A percentile compares a stretch with the other conserved stretches of the same genome.
Conservation (phyloP, 257 asterid genomes). For the Forsythia viridissima region DNA sequence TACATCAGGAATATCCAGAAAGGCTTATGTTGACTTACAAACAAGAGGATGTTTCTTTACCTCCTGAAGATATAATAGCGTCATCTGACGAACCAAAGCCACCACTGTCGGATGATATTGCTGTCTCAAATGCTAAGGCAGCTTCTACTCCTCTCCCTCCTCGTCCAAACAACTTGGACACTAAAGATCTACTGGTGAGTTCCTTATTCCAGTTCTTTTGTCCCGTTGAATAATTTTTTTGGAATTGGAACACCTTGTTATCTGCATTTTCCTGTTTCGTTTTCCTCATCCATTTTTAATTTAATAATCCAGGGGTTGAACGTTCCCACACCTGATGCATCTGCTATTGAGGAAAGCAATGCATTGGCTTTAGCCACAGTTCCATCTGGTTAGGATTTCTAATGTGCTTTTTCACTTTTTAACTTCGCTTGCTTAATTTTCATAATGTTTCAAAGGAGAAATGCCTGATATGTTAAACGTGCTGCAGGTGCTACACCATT, state of each 20-base stretch:
- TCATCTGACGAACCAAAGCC: conserved; percentile 46
- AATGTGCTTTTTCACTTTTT: not conserved
- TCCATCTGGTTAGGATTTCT: conserved; percentile 62
- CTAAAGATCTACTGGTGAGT: conserved; percentile 82
- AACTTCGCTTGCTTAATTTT: not conserved
- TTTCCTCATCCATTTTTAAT: not conserved
- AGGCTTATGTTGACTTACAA: conserved; percentile 92
- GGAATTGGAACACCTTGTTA: not conserved
- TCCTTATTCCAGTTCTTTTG: not conserved
- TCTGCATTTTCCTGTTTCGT: conserved; percentile 19
- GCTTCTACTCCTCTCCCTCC: conserved; percentile 47
- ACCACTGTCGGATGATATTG: conserved; percentile 49
- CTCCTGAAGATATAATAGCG: conserved; percentile 60
- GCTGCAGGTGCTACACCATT: conserved; percentile 56
- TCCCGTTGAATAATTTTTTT: not conserved
- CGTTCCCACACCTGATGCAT: conserved; percentile 50
- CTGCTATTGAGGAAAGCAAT: conserved; percentile 78
- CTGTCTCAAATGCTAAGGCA: conserved; percentile 45
- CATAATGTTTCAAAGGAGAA: not conserved
- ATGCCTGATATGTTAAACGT: conserved; percentile 11
- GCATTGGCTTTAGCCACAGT: conserved; percentile 89
- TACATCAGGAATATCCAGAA: conserved; percentile 84
- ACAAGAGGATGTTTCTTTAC: conserved; percentile 67
- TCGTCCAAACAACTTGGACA: conserved; percentile 40
- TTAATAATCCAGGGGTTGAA: conserved; percentile 67